Conservation (phyloP, 176 grass and related monocot genomes). For the Raddia distichophylla region DNA sequence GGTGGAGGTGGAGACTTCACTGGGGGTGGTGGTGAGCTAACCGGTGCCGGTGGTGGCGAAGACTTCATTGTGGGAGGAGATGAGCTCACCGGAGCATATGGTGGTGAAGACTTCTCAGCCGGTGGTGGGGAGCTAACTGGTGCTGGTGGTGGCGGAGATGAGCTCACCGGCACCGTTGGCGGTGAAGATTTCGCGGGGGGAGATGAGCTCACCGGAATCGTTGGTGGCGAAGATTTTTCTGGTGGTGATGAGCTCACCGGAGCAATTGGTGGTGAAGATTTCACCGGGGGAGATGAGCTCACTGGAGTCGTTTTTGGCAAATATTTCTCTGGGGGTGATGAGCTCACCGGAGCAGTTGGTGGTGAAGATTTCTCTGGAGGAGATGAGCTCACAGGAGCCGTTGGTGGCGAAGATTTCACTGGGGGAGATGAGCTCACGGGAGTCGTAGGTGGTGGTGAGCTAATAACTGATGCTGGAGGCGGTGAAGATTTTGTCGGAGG, state of each 20-base stretch:
- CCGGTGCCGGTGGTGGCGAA: neutral
- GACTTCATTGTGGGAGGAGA: neutral
- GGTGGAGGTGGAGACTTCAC: conserved; percentile 15
- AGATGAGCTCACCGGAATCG: neutral
- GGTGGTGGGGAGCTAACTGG: neutral
- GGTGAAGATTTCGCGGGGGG: neutral
- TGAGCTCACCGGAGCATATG: neutral
- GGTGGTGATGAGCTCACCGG: neutral
- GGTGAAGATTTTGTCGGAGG: neutral
- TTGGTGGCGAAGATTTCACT: neutral
- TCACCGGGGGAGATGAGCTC: neutral
- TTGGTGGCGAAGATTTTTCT: neutral
- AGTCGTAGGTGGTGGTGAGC: neutral
- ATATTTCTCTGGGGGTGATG: neutral
- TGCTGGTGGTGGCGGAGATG: neutral
- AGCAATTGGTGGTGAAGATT: neutral
- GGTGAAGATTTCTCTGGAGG: conserved; percentile 7
- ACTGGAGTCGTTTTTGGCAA: neutral
- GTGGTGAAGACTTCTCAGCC: neutral
- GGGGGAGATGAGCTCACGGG: neutral
- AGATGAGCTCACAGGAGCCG: neutral
- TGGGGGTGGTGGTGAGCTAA: neutral
- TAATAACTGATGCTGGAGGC: neutral
- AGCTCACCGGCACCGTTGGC: neutral
- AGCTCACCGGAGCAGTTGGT: neutral